Evolutionary conservation across 2,329 filamentous ascomycete genomes (phyloP), one percentile per base, ranked within the genome.

Genomic region (Fusarium poae): DNA sequence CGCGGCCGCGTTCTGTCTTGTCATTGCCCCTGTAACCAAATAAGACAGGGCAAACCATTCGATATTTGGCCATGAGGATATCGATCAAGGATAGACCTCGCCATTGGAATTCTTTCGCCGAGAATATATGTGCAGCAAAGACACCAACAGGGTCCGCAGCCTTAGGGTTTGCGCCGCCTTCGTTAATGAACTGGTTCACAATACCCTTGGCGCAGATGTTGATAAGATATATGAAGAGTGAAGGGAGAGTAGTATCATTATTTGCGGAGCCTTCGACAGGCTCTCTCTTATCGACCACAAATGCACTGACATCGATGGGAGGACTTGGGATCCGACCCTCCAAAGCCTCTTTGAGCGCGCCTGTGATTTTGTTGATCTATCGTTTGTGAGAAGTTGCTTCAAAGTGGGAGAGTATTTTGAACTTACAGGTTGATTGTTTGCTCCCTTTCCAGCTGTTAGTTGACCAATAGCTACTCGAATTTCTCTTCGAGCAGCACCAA

Each of bases 41-140:
- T 1, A 99, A 83, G 2, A 94, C 90, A 0, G 96, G 95, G 73
- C 93, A 97, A 5, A 88, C 84, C 18, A 92, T 84, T 62, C 94
- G 89, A 74, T 92, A 92, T 78, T 98, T 97, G 56, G 94, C 84
- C 74, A 97, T 90, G 30, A 98, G 84, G 62, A 98, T 92, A 76
- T 97, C 92, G 53, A 93, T 90, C 60, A 97, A 83, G 2, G 90
- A 86, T 48, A 86, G 80, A 11, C 88, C 90, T 51, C 89, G 86
- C 84, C 89, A 92, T 55, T 86, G 82, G 74, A 92, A 91, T 18
- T 88, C 84, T 20, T 87, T 84, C 53, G 86, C 84, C 1, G 92
- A 91, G 76, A 97, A 95, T 30, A 97, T 85, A 67, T 90, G 88
- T 9, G 91, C 91, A 1, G 90, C 85, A 25, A 94, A 84, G 25